phyloP scores from a whole-genome alignment of 1,139 yeast genomes.

The Yamadazyma trypodendri region DNA sequence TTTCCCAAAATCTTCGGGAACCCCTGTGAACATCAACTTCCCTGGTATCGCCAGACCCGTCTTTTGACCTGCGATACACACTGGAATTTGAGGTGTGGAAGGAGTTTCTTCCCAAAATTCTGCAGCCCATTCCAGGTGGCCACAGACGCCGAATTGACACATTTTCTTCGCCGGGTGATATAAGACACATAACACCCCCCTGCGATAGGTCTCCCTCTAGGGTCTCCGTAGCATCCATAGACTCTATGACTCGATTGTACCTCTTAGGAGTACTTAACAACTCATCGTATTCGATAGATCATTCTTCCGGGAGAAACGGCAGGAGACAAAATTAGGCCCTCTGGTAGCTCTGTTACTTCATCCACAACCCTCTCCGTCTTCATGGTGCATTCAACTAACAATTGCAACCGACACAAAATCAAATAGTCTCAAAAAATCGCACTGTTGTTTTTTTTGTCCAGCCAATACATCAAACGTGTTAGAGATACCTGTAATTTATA shows the following conservation, averaged over 20 bases:
- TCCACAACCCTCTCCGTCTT: neutral
- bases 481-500: no score
- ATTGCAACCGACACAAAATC: conserved; percentile 1
- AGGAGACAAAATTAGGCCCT: conserved; percentile 1
- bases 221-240: neutral
- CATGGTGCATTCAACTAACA: no score
- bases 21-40: neutral
- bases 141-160: no score
- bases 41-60: no score
- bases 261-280: conserved; percentile 22
- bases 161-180: neutral
- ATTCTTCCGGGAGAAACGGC: neutral
- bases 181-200: neutral
- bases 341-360: neutral
- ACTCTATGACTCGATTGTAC: conserved; percentile 15
- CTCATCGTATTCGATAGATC: conserved; percentile 7
- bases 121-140: neutral
- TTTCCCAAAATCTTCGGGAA: conserved; percentile 12
- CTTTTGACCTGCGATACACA: no score
- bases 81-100: neutral
- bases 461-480: no score
- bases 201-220: neutral
- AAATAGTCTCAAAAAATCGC: neutral
- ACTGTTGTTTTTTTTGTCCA: conserved; percentile 1
- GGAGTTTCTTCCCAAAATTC: neutral